Evolutionary conservation across 2,329 filamentous ascomycete species (phyloP).

Genomic region (Fusarium poae): DNA sequence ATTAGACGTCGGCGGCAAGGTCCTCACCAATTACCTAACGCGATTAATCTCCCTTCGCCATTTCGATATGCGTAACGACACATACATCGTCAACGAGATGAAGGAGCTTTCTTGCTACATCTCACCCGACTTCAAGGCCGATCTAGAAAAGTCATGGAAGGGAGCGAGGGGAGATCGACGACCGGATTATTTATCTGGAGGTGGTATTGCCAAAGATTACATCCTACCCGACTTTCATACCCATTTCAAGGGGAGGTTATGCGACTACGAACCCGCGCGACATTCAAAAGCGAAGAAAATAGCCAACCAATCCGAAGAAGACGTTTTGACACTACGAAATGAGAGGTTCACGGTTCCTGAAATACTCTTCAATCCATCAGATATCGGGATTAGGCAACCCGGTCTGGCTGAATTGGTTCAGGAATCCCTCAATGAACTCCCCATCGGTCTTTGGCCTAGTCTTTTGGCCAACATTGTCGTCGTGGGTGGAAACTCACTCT

Average conservation of each 20-base stretch:
- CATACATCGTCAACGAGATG: slow-evolving; percentile 93
- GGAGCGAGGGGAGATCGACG: slow-evolving; percentile 73
- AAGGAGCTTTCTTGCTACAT: slow-evolving; percentile 93
- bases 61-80: slow-evolving; percentile 95
- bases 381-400: slow-evolving; percentile 86
- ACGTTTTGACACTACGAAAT: slow-evolving; percentile 87
- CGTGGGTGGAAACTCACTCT: slow-evolving; percentile 85
- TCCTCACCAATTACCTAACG: slow-evolving; percentile 92
- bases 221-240: slow-evolving; percentile 84
- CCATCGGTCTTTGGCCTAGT: slow-evolving; percentile 85
- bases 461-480: slow-evolving; percentile 89
- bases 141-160: slow-evolving; percentile 89
- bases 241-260: slow-evolving; percentile 73
- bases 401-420: slow-evolving; percentile 87
- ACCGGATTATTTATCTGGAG: slow-evolving; percentile 62
- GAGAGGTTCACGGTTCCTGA: slow-evolving; percentile 94
- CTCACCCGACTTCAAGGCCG: slow-evolving; percentile 78
- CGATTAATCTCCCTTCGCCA: slow-evolving; percentile 90
- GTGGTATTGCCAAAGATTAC: slow-evolving; percentile 85
- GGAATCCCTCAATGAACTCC: slow-evolving; percentile 80
- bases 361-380: slow-evolving; percentile 85
- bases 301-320: slow-evolving; percentile 68
- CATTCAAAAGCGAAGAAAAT: slow-evolving; percentile 66
- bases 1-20: slow-evolving; percentile 91
- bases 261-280: slow-evolving; percentile 79